Evolutionary conservation across 306 rosid genomes (phyloP).

Genomic region (Lathyrus aphaca): DNA sequence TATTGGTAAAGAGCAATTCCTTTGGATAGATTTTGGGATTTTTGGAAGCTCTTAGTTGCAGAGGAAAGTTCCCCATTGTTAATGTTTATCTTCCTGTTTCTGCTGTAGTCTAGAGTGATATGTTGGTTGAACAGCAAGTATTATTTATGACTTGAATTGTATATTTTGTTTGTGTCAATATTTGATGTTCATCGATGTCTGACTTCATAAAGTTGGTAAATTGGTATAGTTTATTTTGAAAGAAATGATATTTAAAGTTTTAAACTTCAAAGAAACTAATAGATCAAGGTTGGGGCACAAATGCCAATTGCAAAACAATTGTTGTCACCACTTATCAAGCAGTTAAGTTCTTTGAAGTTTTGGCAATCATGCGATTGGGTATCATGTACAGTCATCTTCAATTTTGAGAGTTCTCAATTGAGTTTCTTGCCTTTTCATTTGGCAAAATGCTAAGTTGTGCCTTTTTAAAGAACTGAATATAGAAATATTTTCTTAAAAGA

Average conservation of each 20-base stretch:
- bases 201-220: not conserved
- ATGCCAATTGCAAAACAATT: constrained; percentile 13
- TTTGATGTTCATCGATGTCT: constrained; percentile 13
- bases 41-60: constrained; percentile 8
- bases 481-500: too few species aligned
- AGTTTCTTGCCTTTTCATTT: constrained; percentile 3
- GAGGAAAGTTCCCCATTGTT: constrained; percentile 3
- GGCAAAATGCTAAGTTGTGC: too few species aligned
- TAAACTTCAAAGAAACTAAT: constrained; percentile 11
- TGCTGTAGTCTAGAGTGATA: constrained; percentile 3
- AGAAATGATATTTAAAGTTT: not conserved
- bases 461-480: too few species aligned
- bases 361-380: too few species aligned
- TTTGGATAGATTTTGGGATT: not conserved
- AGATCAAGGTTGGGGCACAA: constrained; percentile 9
- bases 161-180: not conserved
- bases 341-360: constrained; percentile 12
- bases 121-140: constrained; percentile 12
- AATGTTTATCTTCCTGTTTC: constrained; percentile 3
- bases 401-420: too few species aligned
- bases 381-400: not conserved
- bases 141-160: constrained; percentile 24
- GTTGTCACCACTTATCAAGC: constrained; percentile 15
- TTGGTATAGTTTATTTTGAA: not conserved
- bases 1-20: not conserved